Evolutionary conservation across 2,329 filamentous ascomycete species (phyloP).

Genomic region (Parascedosporium putredinis): DNA sequence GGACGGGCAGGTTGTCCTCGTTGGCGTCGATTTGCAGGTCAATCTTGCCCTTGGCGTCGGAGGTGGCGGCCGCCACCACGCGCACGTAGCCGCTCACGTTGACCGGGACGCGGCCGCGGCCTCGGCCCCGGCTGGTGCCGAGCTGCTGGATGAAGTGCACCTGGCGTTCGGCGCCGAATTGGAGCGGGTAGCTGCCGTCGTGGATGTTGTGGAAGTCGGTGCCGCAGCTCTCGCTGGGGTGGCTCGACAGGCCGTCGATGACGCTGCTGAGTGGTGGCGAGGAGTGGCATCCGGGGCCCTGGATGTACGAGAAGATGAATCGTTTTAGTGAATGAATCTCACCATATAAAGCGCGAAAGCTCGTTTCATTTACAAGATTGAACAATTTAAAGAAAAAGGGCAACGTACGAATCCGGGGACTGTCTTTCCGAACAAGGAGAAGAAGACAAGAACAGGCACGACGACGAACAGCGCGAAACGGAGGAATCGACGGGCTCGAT

Average conservation of each 20-base stretch:
- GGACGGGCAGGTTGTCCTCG: conserved; percentile 27
- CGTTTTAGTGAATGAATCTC: background rate
- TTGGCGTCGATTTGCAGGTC: conserved; percentile 36
- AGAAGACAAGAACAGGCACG: background rate
- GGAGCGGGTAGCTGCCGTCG: conserved; percentile 15
- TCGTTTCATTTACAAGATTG: no score
- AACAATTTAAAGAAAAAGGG: conserved; percentile 11
- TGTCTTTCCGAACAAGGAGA: background rate
- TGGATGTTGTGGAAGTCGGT: conserved; percentile 14
- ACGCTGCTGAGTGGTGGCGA: conserved; percentile 14
- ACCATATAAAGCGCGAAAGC: background rate
- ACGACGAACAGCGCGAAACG: conserved; percentile 20
- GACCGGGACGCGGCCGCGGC: conserved; percentile 19
- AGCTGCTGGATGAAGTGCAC: conserved; percentile 31
- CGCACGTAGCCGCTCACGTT: conserved; percentile 34
- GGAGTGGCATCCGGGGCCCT: conserved; percentile 14
- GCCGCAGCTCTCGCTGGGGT: conserved; percentile 15
- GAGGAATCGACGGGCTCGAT: background rate
- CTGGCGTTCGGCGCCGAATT: conserved; percentile 24
- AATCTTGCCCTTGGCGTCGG: conserved; percentile 24
- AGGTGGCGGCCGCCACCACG: conserved; percentile 26
- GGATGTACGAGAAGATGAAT: no score
- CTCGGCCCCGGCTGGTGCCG: conserved; percentile 12
- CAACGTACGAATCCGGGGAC: conserved; percentile 14
- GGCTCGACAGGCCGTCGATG: conserved; percentile 15